A percentile compares a stretch with the other conserved stretches of the same genome.
Conservation (phyloP, 2,329 filamentous ascomycete species). For the Xylariaceae sp. region DNA sequence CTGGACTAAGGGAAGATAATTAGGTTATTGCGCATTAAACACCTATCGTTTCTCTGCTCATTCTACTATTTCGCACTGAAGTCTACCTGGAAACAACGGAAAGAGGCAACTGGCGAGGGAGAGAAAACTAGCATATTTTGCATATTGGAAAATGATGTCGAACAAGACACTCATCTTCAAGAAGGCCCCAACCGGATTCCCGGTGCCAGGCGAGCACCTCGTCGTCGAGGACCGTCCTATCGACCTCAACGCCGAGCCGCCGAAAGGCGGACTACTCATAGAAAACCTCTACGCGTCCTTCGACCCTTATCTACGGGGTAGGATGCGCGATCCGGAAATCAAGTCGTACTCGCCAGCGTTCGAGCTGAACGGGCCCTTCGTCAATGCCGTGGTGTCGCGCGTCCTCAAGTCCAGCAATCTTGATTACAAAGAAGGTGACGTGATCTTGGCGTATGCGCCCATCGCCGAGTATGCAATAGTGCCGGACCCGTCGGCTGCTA, state of each 20-base stretch:
- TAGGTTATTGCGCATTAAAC: not conserved
- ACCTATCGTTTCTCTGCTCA: not conserved
- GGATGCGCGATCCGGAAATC: constrained; percentile 61
- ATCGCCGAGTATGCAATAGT: constrained; percentile 67
- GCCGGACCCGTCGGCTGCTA: constrained; percentile 42
- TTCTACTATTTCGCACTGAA: no score
- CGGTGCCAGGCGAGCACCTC: constrained; percentile 68
- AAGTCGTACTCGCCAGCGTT: constrained; percentile 67
- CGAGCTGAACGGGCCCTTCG: constrained; percentile 60
- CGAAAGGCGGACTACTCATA: constrained; percentile 62
- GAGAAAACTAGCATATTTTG: not conserved
- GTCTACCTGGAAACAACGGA: no score
- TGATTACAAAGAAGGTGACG: constrained; percentile 64
- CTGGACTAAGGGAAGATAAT: not conserved
- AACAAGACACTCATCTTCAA: constrained; percentile 74
- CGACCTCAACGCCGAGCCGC: constrained; percentile 59
- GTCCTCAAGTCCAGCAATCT: constrained; percentile 66
- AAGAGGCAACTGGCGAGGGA: not conserved
- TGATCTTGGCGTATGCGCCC: constrained; percentile 55
- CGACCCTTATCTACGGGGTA: constrained; percentile 74
- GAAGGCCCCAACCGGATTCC: constrained; percentile 62
- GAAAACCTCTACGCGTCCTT: constrained; percentile 70
- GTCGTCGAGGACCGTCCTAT: constrained; percentile 62
- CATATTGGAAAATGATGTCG: constrained; percentile 43
- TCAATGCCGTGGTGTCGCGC: constrained; percentile 61